Evolutionary conservation across 495 filamentous ascomycete genomes (phyloP).

Genomic region (Aspergillus sclerotioniger): DNA sequence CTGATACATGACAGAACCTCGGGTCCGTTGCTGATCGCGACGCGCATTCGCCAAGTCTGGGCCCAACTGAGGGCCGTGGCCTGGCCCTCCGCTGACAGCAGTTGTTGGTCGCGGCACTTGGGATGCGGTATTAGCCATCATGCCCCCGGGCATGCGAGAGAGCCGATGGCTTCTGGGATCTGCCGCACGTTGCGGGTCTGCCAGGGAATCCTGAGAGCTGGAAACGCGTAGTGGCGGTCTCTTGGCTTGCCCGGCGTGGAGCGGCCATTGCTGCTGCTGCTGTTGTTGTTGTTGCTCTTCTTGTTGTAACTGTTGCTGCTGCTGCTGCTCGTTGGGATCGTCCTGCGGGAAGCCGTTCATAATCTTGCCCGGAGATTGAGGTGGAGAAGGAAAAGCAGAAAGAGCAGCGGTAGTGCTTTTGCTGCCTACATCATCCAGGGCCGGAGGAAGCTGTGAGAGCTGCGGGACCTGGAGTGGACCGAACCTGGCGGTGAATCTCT

Average conservation of each 20-base stretch:
- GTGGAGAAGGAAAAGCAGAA: constrained; percentile 36
- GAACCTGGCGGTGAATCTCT: constrained; percentile 33
- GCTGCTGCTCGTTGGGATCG: constrained; percentile 23
- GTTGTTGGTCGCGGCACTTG: background rate
- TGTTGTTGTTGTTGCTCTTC: constrained; percentile 26
- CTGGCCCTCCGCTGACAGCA: constrained; percentile 3
- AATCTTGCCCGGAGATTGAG: constrained; percentile 39
- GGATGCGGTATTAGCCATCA: background rate
- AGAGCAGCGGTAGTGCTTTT: constrained; percentile 22
- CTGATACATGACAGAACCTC: constrained; percentile 9
- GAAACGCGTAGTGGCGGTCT: constrained; percentile 30
- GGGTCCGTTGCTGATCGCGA: background rate
- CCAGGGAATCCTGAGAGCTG: constrained; percentile 37
- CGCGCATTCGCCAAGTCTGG: background rate
- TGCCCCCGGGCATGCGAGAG: constrained; percentile 25
- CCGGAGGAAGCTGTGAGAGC: constrained; percentile 18
- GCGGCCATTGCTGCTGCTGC: background rate
- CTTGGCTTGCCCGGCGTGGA: constrained; percentile 6
- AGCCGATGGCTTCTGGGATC: constrained; percentile 17
- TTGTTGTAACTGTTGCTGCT: constrained; percentile 12
- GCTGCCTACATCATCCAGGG: constrained; percentile 17
- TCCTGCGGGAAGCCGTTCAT: constrained; percentile 24
- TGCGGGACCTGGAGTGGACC: constrained; percentile 19
- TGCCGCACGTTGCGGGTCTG: constrained; percentile 10
- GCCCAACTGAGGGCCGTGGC: constrained; percentile 20